Conservation (phyloP, 176 grass and related monocot species). For the Bonia amplexicaulis region DNA sequence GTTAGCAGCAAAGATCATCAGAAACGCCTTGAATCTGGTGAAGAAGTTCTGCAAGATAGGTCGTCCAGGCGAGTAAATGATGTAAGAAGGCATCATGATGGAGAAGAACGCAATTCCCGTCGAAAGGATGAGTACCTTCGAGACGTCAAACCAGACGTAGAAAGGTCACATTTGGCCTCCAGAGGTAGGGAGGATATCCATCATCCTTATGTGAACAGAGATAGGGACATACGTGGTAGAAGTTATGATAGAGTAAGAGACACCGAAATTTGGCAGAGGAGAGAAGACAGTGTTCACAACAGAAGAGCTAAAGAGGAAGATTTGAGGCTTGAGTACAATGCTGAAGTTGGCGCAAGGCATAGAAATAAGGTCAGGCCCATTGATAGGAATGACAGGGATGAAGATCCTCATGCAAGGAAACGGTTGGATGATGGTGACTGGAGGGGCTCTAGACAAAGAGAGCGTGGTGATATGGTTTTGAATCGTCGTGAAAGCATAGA, state of each 20-base stretch:
- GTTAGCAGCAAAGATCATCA: constrained; percentile 63
- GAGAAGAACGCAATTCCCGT: constrained; percentile 39
- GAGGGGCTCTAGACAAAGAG: constrained; percentile 69
- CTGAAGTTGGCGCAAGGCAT: constrained; percentile 51
- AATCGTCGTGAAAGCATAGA: constrained; percentile 56
- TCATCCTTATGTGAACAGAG: constrained; percentile 44
- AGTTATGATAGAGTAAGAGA: constrained; percentile 80
- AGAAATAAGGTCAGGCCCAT: constrained; percentile 57
- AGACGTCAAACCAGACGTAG: constrained; percentile 37
- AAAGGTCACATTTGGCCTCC: constrained; percentile 37
- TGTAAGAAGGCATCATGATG: constrained; percentile 47
- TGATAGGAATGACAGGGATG: constrained; percentile 69
- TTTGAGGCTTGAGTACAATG: constrained; percentile 53
- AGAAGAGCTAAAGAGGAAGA: constrained; percentile 81
- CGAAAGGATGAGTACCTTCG: constrained; percentile 41
- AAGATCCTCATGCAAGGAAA: constrained; percentile 65
- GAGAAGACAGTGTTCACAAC: constrained; percentile 66
- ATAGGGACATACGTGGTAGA: constrained; percentile 54
- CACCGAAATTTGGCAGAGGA: constrained; percentile 50
- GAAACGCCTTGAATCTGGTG: constrained; percentile 53
- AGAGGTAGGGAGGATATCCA: constrained; percentile 61
- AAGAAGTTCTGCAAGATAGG: constrained; percentile 66
- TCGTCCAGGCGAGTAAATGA: constrained; percentile 38
- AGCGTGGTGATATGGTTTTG: constrained; percentile 49
- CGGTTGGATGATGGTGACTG: constrained; percentile 65